These are phyloP conservation scores for Ostreobium quekettii DNA, from an alignment of 139 green algal species.

Conservation along the genomic window DNA sequence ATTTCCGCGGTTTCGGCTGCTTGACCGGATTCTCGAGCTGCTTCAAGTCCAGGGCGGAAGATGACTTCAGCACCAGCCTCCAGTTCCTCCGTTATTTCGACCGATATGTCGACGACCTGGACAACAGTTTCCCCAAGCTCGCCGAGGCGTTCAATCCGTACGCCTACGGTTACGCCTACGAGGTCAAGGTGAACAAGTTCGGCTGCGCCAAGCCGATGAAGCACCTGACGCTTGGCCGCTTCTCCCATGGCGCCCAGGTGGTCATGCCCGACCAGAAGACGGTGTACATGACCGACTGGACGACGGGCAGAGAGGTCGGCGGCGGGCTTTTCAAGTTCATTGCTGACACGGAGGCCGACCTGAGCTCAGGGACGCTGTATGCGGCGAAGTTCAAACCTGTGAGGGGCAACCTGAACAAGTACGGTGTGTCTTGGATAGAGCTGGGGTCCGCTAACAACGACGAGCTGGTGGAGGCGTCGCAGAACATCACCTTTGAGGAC, in stretches of 20 bases:
- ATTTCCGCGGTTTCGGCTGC: background rate
- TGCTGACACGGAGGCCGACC: conserved; percentile 15
- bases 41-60: background rate
- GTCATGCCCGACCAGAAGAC: conserved; percentile 7
- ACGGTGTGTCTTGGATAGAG: background rate
- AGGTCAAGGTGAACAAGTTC: conserved; percentile 16
- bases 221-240: background rate
- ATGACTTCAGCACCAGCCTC: background rate
- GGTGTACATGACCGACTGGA: conserved; percentile 23
- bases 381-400: conserved; percentile 20
- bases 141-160: conserved; percentile 10
- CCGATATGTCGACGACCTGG: background rate
- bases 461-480: background rate
- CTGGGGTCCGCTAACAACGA: background rate
- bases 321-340: conserved; percentile 28
- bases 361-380: conserved; percentile 30
- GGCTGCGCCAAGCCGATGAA: background rate
- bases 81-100: background rate
- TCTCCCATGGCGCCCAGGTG: background rate
- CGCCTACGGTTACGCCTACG: conserved; percentile 27
- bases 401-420: background rate
- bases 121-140: background rate
- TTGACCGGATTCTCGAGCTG: background rate
- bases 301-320: conserved; percentile 15
- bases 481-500: background rate